Evolutionary conservation across 2,329 filamentous ascomycete genomes (phyloP), one percentile per base, ranked within the genome.

Genomic region (Cercospora citrullina): DNA sequence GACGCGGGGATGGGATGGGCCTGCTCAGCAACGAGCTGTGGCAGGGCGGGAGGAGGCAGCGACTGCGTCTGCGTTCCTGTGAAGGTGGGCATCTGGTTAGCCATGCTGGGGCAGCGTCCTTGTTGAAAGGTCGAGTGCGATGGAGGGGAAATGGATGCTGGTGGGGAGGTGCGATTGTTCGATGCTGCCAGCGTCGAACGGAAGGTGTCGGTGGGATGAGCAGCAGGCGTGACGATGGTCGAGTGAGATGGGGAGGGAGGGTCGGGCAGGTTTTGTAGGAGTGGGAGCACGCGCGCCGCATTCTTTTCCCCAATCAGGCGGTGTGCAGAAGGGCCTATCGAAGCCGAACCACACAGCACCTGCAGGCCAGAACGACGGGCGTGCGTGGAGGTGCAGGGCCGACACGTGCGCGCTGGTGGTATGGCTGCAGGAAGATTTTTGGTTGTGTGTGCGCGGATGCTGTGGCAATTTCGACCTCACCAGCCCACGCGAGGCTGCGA

Each of bases 21-120:
- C 80, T 98, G 94, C 81, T 98, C 94, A 51, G 95, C 94, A 58
- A 97, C 93, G 62, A 99, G 88, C 78, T 94, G 91, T 7, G 95
- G 95, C 21, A 99, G 88, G 71, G 91, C 87, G 21, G 95, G 95
- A 64, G 94, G 94, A 68, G 95, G 95, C 69, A 97, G 91, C 65
- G 95, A 98, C 81, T 98, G 95, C 62, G 95, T 98, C 68, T 77
- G 76, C 28, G 75, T 77, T 70, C 76, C 76, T 78, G 72, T 60
- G 60, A 64, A 36, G 36, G 68, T 63, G 63, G 53, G 61, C 57
- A 65, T 33, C 51, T 68, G 69, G 73, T 77, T 71, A 77, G 76
- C 75, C 76, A 77, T 77, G 57, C 63, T 69, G 63, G 45, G 71
- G 74, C 73, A 74, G 70, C 70, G 72, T 72, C 74, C 75, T 77